Conservation (phyloP, 805 yeast species). For the Yamadazyma paraphyllophila region DNA sequence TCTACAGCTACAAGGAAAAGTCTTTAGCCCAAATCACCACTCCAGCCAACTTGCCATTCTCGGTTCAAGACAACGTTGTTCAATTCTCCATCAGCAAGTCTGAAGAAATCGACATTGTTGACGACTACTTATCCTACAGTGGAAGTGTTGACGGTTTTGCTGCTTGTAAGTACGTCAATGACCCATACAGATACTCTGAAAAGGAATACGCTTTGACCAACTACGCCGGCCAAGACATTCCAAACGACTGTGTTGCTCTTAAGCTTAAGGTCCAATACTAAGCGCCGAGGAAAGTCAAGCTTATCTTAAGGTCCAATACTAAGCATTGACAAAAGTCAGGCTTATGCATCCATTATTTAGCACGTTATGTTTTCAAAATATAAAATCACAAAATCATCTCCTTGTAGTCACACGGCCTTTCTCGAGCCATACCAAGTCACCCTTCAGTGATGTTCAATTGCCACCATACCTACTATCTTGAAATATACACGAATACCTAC, state of each 20-base stretch:
- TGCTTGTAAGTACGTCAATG: constrained; percentile 27
- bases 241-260: constrained; percentile 2
- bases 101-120: constrained; percentile 7
- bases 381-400: no score
- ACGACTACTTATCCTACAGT: constrained; percentile 16
- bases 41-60: constrained; percentile 3
- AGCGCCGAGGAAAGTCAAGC: background rate
- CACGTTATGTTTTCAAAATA: no score
- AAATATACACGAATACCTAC: no score
- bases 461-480: no score
- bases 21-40: background rate
- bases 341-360: no score
- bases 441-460: no score
- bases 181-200: constrained; percentile 28
- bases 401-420: no score
- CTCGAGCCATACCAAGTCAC: no score
- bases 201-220: background rate
- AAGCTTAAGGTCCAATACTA: constrained; percentile 2
- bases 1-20: background rate
- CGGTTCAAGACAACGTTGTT: background rate
- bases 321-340: background rate
- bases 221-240: background rate
- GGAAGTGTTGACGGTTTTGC: constrained; percentile 20
- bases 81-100: constrained; percentile 5
- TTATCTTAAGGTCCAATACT: no score